Percentiles rank a stretch among this genome's conserved stretches.
Evolutionary conservation across 257 asterid genomes (phyloP).

Genomic region (Nemophila menziesii): DNA sequence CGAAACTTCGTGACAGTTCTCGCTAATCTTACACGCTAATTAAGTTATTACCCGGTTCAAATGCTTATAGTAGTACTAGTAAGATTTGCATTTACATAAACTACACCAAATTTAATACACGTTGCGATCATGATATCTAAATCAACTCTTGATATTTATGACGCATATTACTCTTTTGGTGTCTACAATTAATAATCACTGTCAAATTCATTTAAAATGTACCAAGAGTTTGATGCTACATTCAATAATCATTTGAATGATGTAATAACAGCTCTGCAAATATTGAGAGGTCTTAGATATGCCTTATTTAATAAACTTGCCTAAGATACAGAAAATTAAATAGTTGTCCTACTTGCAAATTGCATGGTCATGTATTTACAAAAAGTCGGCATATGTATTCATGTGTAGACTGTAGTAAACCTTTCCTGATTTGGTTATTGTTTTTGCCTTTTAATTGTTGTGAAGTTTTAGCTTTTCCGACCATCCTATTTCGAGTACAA

Average conservation of each 20-base stretch:
- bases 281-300: conserved; percentile 3
- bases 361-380: background rate
- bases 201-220: conserved; percentile 27
- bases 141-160: conserved; percentile 11
- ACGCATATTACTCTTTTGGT: conserved; percentile 23
- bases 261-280: conserved; percentile 17
- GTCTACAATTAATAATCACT: conserved; percentile 20
- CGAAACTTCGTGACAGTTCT: no score
- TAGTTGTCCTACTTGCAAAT: no score
- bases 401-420: no score
- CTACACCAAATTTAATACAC: background rate
- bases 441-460: no score
- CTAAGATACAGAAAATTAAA: background rate
- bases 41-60: no score
- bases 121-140: background rate
- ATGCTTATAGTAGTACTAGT: no score
- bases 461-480: no score
- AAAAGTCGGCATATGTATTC: background rate
- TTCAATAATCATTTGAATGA: conserved; percentile 24
- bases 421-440: no score
- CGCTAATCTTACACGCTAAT: no score
- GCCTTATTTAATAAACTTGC: background rate
- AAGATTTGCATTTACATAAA: background rate
- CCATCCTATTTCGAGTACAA: no score
- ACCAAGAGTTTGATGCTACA: conserved; percentile 37